These are phyloP conservation scores for Aspergillus novoparasiticus DNA, from an alignment of 2,329 filamentous ascomycete genomes.

Conservation along the genomic window DNA sequence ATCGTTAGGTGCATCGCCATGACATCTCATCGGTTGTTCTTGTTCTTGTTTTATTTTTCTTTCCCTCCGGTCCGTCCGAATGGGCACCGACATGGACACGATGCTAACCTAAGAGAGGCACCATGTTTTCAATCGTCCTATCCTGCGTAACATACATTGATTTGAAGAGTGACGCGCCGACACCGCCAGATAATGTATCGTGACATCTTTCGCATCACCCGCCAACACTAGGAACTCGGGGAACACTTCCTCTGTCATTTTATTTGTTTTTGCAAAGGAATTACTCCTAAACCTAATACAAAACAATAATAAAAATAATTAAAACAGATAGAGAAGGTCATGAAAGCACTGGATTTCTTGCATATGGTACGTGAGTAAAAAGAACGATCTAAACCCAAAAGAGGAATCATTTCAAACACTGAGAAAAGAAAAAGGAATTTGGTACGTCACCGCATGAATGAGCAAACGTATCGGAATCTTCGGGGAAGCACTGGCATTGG, in stretches of 20 bases:
- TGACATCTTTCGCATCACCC: conserved; percentile 9
- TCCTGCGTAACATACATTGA: conserved; percentile 5
- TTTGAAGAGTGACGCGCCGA: conserved; percentile 12
- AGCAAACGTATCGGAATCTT: conserved; percentile 5
- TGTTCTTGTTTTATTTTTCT: neutral
- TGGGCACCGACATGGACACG: conserved; percentile 34
- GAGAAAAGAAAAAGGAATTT: neutral
- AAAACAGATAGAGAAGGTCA: neutral
- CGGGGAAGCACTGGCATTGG: conserved; percentile 15
- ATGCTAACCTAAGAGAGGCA: conserved; percentile 18
- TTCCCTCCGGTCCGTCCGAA: conserved; percentile 37
- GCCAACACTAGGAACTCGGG: conserved; percentile 9
- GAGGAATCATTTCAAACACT: neutral
- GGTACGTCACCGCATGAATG: neutral
- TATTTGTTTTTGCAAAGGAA: neutral
- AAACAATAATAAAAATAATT: neutral
- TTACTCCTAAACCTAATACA: neutral
- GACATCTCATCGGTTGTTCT: conserved; percentile 14
- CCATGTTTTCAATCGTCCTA: conserved; percentile 8
- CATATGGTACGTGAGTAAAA: neutral
- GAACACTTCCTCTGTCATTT: conserved; percentile 4
- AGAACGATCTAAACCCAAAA: neutral
- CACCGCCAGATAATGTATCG: conserved; percentile 21
- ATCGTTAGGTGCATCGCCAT: conserved; percentile 15
- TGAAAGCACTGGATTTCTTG: neutral